Conservation (phyloP, 2,329 filamentous ascomycete genomes). For the Neonectria punicea region DNA sequence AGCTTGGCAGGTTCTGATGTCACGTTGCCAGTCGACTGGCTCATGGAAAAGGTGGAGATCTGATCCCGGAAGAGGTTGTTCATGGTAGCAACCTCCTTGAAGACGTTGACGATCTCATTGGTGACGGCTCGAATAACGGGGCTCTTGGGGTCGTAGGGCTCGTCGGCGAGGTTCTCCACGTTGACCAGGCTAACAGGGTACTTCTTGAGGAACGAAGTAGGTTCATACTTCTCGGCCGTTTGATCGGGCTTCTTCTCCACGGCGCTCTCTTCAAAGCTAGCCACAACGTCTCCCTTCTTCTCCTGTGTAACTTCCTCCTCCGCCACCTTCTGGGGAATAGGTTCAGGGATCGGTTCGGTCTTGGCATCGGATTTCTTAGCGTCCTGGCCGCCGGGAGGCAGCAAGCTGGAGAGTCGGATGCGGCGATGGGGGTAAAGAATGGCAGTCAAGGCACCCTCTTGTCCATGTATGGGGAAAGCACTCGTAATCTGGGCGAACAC, state of each 20-base stretch:
- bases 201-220: constrained; percentile 89
- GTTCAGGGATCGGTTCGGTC: constrained; percentile 64
- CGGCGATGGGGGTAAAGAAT: constrained; percentile 96
- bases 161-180: constrained; percentile 90
- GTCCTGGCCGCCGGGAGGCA: constrained; percentile 72
- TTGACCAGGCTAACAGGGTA: constrained; percentile 95
- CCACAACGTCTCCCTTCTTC: constrained; percentile 92
- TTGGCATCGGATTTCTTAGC: constrained; percentile 64
- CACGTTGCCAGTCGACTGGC: constrained; percentile 92
- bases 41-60: constrained; percentile 96
- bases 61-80: constrained; percentile 97
- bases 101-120: constrained; percentile 98
- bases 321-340: constrained; percentile 64
- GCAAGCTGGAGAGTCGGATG: constrained; percentile 87
- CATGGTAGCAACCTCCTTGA: constrained; percentile 94
- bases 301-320: constrained; percentile 67
- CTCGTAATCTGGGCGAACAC: constrained; percentile 99
- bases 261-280: constrained; percentile 90
- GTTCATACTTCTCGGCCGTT: constrained; percentile 74
- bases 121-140: constrained; percentile 90
- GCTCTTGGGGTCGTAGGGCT: constrained; percentile 90
- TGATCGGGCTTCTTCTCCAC: constrained; percentile 68
- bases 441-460: constrained; percentile 86
- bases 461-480: constrained; percentile 89
- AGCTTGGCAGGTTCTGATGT: constrained; percentile 94